phyloP scores from a whole-genome alignment of 2,329 filamentous ascomycete genomes.

The Cladophialophora immunda region DNA sequence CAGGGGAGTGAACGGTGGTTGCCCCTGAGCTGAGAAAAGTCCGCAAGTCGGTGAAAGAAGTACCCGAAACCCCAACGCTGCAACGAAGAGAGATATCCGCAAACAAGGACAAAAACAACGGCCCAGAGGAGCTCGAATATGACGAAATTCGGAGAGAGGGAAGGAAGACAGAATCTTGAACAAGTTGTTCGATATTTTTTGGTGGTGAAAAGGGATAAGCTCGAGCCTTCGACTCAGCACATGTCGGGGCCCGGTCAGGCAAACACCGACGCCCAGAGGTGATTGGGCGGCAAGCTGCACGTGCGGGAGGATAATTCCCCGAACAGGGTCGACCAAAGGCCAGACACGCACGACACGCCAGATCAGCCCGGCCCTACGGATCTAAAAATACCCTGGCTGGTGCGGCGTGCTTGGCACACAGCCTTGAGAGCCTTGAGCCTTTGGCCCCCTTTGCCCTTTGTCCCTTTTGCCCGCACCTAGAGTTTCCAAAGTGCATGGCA shows the following conservation, averaged over 20 bases:
- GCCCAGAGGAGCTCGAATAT: constrained; percentile 1
- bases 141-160: background rate
- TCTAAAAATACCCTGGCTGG: constrained; percentile 21
- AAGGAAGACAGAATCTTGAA: background rate
- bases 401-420: constrained; percentile 2
- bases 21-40: constrained; percentile 6
- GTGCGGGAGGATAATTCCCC: constrained; percentile 7
- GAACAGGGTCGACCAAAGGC: background rate
- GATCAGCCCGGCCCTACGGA: constrained; percentile 1
- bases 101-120: background rate
- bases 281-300: constrained; percentile 3
- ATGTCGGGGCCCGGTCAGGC: constrained; percentile 1
- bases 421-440: background rate
- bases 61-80: background rate
- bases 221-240: constrained; percentile 8
- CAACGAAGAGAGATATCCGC: background rate
- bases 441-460: background rate
- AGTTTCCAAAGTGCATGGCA: background rate
- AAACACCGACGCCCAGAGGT: background rate
- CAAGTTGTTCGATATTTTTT: constrained; percentile 2
- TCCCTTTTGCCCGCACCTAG: constrained; percentile 7
- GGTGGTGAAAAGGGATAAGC: constrained; percentile 3
- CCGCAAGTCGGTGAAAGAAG: background rate
- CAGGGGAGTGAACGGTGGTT: background rate
- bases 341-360: no score